Evolutionary conservation across 2,329 filamentous ascomycete species (phyloP).

Genomic region (Coniosporium tulheliwenetii): DNA sequence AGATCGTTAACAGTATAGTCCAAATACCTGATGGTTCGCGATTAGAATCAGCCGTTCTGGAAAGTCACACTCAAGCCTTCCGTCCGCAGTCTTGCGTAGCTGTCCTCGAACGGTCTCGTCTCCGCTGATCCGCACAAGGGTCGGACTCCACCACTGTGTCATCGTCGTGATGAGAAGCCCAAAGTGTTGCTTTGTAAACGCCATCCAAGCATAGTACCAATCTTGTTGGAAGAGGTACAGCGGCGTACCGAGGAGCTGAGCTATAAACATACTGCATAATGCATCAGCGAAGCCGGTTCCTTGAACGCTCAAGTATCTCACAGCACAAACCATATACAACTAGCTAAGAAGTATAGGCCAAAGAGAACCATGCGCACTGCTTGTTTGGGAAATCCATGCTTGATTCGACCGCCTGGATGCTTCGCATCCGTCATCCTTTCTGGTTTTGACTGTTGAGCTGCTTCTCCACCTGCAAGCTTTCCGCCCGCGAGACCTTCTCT

Average conservation of each 20-base stretch:
- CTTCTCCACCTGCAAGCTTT: too few relatives aligned
- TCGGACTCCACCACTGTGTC: conserved; percentile 75
- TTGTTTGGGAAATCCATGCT: conserved; percentile 26
- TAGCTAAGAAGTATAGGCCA: conserved; percentile 27
- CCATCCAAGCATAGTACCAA: conserved; percentile 71
- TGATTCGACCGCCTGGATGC: conserved; percentile 18
- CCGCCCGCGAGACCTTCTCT: too few relatives aligned
- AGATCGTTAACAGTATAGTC: background rate
- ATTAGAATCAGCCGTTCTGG: conserved; percentile 69
- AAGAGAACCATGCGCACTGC: conserved; percentile 27
- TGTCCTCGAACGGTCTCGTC: conserved; percentile 66
- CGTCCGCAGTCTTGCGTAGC: conserved; percentile 51
- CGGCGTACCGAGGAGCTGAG: conserved; percentile 58
- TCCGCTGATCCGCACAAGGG: conserved; percentile 64
- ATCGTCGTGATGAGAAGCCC: conserved; percentile 61
- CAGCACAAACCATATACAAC: conserved; percentile 20
- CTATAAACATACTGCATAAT: conserved; percentile 32
- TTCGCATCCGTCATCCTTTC: too few relatives aligned
- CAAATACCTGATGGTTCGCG: conserved; percentile 58
- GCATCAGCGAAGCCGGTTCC: background rate
- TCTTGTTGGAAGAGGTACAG: conserved; percentile 61
- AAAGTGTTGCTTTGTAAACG: conserved; percentile 73
- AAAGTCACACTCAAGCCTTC: conserved; percentile 59
- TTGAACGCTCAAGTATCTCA: background rate
- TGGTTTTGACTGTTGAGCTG: too few relatives aligned